Conservation (phyloP, 2,329 filamentous ascomycete genomes). For the Graphilbum sp. region DNA sequence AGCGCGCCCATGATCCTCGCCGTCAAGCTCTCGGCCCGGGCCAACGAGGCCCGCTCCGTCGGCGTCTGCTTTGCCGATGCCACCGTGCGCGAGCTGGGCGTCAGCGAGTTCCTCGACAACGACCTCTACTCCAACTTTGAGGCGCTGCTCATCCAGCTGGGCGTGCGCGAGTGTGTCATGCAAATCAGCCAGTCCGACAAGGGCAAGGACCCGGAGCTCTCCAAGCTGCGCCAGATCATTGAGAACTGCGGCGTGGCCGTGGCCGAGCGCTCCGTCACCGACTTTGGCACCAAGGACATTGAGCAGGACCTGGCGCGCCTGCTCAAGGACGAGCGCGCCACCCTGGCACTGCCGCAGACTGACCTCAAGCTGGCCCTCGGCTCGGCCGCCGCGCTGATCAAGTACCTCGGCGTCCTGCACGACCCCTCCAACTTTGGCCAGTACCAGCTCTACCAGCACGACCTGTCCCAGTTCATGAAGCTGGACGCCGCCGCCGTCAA, state of each 20-base stretch:
- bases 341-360: constrained; percentile 66
- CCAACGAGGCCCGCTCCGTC: constrained; percentile 67
- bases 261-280: constrained; percentile 56
- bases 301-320: constrained; percentile 84
- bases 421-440: constrained; percentile 93
- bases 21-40: constrained; percentile 83
- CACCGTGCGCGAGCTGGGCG: constrained; percentile 83
- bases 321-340: constrained; percentile 60
- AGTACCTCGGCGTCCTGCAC: constrained; percentile 79
- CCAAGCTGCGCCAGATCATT: constrained; percentile 76
- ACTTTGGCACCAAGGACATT: constrained; percentile 83
- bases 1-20: constrained; percentile 87
- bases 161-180: constrained; percentile 86
- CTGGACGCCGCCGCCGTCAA: constrained; percentile 87
- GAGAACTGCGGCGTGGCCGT: constrained; percentile 86
- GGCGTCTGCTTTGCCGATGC: constrained; percentile 97
- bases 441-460: constrained; percentile 93
- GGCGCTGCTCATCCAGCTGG: constrained; percentile 86
- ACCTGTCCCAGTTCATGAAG: constrained; percentile 96
- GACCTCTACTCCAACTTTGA: constrained; percentile 98
- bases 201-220: constrained; percentile 73
- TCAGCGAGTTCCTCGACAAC: constrained; percentile 98
- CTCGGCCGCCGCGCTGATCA: constrained; percentile 81
- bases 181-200: constrained; percentile 55
- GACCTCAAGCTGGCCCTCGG: constrained; percentile 95